Percentiles rank a stretch among this genome's conserved stretches.
phyloP scores from a whole-genome alignment of 345 rosid genomes.

The Salix viminalis region DNA sequence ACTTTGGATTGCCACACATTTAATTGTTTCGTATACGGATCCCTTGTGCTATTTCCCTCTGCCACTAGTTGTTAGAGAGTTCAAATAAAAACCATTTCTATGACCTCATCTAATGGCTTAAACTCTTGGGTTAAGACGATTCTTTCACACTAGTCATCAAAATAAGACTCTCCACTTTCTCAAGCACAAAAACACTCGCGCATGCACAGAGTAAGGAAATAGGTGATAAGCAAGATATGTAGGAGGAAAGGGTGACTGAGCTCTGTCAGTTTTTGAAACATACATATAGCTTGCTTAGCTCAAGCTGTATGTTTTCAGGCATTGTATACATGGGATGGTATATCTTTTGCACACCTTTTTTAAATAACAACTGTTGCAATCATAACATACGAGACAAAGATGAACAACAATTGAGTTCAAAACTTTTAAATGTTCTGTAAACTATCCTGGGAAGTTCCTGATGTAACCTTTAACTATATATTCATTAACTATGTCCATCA shows the following conservation, averaged over 20 bases:
- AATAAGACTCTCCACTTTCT: neutral
- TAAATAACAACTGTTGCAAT: neutral
- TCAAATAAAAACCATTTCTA: no score
- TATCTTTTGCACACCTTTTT: neutral
- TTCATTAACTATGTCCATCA: neutral
- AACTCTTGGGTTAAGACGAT: no score
- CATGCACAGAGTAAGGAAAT: neutral
- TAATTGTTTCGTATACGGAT: neutral
- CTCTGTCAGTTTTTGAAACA: neutral
- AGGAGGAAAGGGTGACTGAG: no score
- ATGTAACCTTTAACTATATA: conserved; percentile 1
- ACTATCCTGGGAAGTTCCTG: neutral
- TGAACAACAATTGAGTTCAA: neutral
- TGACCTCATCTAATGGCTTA: no score
- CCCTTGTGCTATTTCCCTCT: neutral
- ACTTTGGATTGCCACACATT: neutral
- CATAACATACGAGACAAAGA: neutral
- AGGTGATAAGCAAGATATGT: neutral
- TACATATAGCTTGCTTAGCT: neutral
- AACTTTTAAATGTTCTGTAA: neutral
- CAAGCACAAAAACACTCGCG: no score
- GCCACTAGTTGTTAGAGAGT: no score
- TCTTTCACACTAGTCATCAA: neutral
- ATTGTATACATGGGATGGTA: neutral
- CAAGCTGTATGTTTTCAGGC: neutral